These are phyloP conservation scores for Alternaria angustiovoidea DNA, from an alignment of 2,329 filamentous ascomycete species.

Conservation along the genomic window DNA sequence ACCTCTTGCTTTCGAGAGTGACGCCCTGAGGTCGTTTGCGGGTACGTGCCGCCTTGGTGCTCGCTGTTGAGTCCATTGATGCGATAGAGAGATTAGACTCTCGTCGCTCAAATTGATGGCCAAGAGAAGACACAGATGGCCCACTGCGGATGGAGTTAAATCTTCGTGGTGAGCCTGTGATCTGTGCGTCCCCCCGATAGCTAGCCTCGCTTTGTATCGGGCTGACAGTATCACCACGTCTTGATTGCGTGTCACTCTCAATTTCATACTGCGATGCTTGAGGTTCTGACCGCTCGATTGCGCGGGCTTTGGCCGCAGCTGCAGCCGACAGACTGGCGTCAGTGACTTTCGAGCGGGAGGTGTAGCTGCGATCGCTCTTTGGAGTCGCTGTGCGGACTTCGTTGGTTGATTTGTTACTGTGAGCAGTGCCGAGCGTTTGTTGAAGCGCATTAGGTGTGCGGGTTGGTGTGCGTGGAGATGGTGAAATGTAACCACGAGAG, in stretches of 20 bases:
- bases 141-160: slow-evolving; percentile 56
- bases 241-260: slow-evolving; percentile 38
- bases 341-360: slow-evolving; percentile 37
- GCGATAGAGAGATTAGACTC: slow-evolving; percentile 66
- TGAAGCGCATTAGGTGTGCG: slow-evolving; percentile 66
- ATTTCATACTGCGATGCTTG: slow-evolving; percentile 50
- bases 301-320: slow-evolving; percentile 51
- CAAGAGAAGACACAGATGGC: slow-evolving; percentile 67
- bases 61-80: slow-evolving; percentile 66
- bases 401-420: slow-evolving; percentile 65
- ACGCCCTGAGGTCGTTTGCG: slow-evolving; percentile 61
- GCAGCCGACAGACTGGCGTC: slow-evolving; percentile 39
- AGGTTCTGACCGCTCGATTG: slow-evolving; percentile 44
- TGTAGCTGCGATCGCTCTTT: slow-evolving; percentile 57
- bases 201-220: slow-evolving; percentile 94
- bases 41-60: slow-evolving; percentile 64
- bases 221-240: slow-evolving; percentile 71
- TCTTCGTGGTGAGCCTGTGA: slow-evolving; percentile 52
- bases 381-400: slow-evolving; percentile 58
- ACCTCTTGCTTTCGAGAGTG: slow-evolving; percentile 60
- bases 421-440: slow-evolving; percentile 70
- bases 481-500: slow-evolving; percentile 67
- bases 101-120: slow-evolving; percentile 63
- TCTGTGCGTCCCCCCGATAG: slow-evolving; percentile 57
- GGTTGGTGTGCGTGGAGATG: slow-evolving; percentile 68